These are phyloP conservation scores for Coniochaeta ligniaria DNA, from an alignment of 2,329 filamentous ascomycete species.

Conservation along the genomic window DNA sequence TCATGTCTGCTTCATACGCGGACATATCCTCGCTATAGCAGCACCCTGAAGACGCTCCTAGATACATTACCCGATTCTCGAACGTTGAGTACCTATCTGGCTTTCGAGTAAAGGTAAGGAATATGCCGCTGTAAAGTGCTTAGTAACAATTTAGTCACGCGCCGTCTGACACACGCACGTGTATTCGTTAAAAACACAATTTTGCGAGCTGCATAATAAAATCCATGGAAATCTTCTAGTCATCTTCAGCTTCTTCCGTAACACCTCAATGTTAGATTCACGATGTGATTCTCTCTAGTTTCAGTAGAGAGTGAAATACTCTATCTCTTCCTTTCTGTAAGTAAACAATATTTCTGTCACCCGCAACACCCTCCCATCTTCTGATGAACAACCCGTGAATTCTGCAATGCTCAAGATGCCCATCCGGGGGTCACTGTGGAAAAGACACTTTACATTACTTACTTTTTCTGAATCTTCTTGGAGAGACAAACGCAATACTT, in stretches of 20 bases:
- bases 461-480: not conserved
- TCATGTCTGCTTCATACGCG: no score
- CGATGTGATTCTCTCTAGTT: not conserved
- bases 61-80: no score
- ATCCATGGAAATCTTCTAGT: no score
- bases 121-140: not conserved
- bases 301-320: not conserved
- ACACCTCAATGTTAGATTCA: not conserved
- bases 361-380: not conserved
- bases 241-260: no score
- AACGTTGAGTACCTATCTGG: no score
- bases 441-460: slow-evolving; percentile 4
- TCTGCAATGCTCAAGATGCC: slow-evolving; percentile 14
- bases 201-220: no score
- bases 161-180: no score
- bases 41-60: no score
- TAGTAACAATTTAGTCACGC: not conserved
- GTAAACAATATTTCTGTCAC: not conserved
- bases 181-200: no score
- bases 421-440: slow-evolving; percentile 7
- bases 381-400: slow-evolving; percentile 10
- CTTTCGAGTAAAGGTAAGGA: no score
- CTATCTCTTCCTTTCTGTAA: not conserved
- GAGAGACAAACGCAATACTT: not conserved
- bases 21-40: no score